Base-by-base conservation (phyloP, 2,329 filamentous ascomycete genomes). In the Peltaster fructicola region DNA sequence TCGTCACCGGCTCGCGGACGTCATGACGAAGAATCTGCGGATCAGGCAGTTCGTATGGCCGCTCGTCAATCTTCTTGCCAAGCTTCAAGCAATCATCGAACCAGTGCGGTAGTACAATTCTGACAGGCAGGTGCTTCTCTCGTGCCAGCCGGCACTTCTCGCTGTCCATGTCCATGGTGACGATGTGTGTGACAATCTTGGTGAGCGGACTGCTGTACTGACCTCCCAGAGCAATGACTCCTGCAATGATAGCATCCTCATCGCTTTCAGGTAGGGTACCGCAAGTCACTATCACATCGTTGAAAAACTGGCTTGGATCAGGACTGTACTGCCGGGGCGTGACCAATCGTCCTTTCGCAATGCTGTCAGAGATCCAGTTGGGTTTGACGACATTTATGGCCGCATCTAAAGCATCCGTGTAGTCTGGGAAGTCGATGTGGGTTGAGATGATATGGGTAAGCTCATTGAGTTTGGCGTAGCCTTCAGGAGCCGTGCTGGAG, bases 61-160 rank as follows among this genome's bases (percentile, higher is more conserved):
- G 57, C 48, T 98, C 88, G 38, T 80, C 76, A 38, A 98, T 93
- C 30, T 79, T 72, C 50, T 81, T 84, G 24, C 85, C 84, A 14
- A 98, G 68, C 51, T 79, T 88, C 38, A 98, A 67, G 52, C 88
- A 98, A 47, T 93, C 85, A 40, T 95, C 85, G 45, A 98, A 93
- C 82, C 88, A 95, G 46, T 95, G 88, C 17, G 88, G 88, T 25
- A 98, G 60, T 10, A 98, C 79, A 30, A 93, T 75, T 51, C 81
- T 84, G 50, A 70, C 70, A 27, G 69, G 70, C 26, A 79, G 58
- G 2, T 64, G 65, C 49, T 73, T 90, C 6, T 63, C 56, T 20
- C 59, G 36, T 1, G 73, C 75, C 26, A 68, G 47, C 32, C 63
- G 45, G 33, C 74, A 77, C 47, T 82, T 81, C 3, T 71, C 65